These are phyloP conservation scores for Linnemannia elongata DNA, from an alignment of 192 early-diverging fungal species.

Conservation along the genomic window DNA sequence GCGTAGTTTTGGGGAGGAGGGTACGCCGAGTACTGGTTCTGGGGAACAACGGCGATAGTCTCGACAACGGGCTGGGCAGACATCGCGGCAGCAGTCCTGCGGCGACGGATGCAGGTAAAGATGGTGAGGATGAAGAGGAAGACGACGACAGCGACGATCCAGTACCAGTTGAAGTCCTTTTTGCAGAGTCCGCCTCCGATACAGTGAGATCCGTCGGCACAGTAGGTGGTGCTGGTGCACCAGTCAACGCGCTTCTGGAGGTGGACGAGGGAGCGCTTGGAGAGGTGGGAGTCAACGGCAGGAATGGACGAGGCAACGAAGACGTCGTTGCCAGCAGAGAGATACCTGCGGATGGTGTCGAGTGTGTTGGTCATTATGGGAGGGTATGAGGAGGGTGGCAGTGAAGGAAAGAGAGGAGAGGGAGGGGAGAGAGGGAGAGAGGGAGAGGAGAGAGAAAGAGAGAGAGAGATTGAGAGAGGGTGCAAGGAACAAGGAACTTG, in stretches of 20 bases:
- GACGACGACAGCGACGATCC: constrained; percentile 32
- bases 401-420: not conserved
- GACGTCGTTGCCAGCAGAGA: constrained; percentile 17
- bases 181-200: not conserved
- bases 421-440: not conserved
- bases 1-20: constrained; percentile 16
- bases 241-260: constrained; percentile 33
- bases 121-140: constrained; percentile 16
- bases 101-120: constrained; percentile 6
- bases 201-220: constrained; percentile 29
- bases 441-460: not conserved
- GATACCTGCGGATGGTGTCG: constrained; percentile 1
- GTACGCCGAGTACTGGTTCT: constrained; percentile 2
- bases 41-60: not conserved
- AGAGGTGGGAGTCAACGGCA: not conserved
- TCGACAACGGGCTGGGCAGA: constrained; percentile 12
- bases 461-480: not conserved
- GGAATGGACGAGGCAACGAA: not conserved
- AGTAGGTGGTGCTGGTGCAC: constrained; percentile 15
- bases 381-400: not conserved
- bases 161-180: constrained; percentile 40
- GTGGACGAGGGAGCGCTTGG: constrained; percentile 41
- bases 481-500: too few species aligned
- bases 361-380: constrained; percentile 1
- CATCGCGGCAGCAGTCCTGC: constrained; percentile 5